Conservation (phyloP, 2,329 filamentous ascomycete species). For the Talaromyces sp. region DNA sequence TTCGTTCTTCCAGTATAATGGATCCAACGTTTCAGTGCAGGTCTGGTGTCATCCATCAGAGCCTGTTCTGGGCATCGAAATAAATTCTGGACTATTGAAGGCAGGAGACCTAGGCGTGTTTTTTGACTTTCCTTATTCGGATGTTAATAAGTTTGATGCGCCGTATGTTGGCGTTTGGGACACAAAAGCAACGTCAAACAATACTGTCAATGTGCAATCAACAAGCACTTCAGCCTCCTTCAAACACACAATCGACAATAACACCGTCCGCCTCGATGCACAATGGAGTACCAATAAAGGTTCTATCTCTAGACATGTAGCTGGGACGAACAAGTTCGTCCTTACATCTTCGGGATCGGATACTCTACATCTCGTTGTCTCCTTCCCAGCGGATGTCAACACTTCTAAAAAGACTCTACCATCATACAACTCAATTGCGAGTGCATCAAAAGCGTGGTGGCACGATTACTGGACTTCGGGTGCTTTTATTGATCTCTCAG, state of each 20-base stretch:
- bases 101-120: not conserved
- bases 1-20: conserved; percentile 32
- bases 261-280: not conserved
- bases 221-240: not conserved
- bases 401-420: not conserved
- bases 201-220: not conserved
- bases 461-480: not conserved
- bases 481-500: not conserved
- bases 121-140: not conserved
- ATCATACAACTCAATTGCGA: not conserved
- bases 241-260: not conserved
- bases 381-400: not conserved
- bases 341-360: not conserved
- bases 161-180: not conserved
- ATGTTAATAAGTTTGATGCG: not conserved
- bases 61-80: not conserved
- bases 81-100: not conserved
- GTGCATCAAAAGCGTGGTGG: not conserved
- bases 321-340: not conserved
- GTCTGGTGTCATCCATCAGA: not conserved
- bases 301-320: not conserved
- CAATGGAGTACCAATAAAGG: not conserved
- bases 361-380: not conserved
- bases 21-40: conserved; percentile 20
- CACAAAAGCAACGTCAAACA: not conserved